Evolutionary conservation across 2,329 filamentous ascomycete genomes (phyloP).

Genomic region (Penicillium expansum): DNA sequence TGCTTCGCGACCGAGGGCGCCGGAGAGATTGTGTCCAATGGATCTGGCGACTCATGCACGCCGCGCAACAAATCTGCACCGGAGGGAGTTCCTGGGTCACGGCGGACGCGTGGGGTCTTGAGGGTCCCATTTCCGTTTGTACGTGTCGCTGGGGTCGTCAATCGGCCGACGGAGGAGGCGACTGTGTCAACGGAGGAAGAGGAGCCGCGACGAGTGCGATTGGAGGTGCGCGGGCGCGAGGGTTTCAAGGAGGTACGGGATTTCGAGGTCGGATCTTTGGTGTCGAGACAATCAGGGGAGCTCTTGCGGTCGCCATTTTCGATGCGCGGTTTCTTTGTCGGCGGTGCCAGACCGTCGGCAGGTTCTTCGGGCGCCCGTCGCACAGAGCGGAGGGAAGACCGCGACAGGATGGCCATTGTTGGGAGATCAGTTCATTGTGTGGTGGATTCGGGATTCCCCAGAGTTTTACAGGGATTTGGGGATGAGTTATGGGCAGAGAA

Average conservation of each 20-base stretch:
- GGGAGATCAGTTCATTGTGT: constrained; percentile 20
- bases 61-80: constrained; percentile 8
- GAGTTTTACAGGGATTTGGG: not conserved
- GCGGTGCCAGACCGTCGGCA: constrained; percentile 19
- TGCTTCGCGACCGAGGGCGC: constrained; percentile 8
- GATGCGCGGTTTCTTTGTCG: constrained; percentile 29
- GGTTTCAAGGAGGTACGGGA: constrained; percentile 14
- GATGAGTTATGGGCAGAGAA: constrained; percentile 5
- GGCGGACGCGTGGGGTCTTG: constrained; percentile 9
- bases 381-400: constrained; percentile 34
- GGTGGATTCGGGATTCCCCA: constrained; percentile 7
- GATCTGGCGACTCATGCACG: constrained; percentile 24
- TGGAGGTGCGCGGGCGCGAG: constrained; percentile 16
- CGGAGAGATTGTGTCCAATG: constrained; percentile 27
- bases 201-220: constrained; percentile 17
- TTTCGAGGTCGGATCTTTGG: constrained; percentile 12
- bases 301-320: constrained; percentile 27
- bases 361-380: constrained; percentile 29
- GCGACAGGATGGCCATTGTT: constrained; percentile 36
- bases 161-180: constrained; percentile 13
- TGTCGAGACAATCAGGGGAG: constrained; percentile 35
- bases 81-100: constrained; percentile 14
- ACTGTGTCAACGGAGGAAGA: constrained; percentile 17
- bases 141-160: constrained; percentile 10
- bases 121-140: constrained; percentile 14